Percentiles rank a stretch among this genome's conserved stretches.
Evolutionary conservation across 805 yeast genomes (phyloP).

Genomic region (Kregervanrija fluxuum): DNA sequence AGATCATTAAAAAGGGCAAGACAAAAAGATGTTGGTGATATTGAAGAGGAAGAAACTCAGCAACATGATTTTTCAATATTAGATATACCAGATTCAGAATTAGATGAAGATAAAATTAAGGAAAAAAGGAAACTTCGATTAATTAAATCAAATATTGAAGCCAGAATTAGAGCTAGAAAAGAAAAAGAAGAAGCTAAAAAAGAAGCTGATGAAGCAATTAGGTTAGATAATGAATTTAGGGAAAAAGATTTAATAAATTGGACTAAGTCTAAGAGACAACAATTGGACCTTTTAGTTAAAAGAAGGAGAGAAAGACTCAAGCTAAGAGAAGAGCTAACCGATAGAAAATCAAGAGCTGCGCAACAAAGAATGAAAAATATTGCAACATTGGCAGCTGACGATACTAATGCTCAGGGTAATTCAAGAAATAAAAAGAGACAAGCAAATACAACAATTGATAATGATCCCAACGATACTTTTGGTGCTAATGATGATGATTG

Average conservation of each 20-base stretch:
- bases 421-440: conserved; percentile 34
- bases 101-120: conserved; percentile 70
- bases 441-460: conserved; percentile 65
- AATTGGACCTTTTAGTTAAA: conserved; percentile 52
- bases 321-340: conserved; percentile 69
- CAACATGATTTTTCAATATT: conserved; percentile 65
- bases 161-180: conserved; percentile 72
- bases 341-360: conserved; percentile 85
- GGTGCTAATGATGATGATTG: conserved; percentile 96
- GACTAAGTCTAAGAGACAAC: conserved; percentile 63
- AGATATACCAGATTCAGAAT: conserved; percentile 77
- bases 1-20: conserved; percentile 62
- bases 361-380: conserved; percentile 89
- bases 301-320: conserved; percentile 60
- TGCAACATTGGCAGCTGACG: conserved; percentile 77
- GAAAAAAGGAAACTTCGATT: conserved; percentile 83
- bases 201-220: conserved; percentile 50
- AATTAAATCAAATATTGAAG: conserved; percentile 81
- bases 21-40: conserved; percentile 56
- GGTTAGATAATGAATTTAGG: conserved; percentile 74
- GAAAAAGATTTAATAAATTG: conserved; percentile 66
- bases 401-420: conserved; percentile 13
- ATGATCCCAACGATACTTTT: conserved; percentile 88
- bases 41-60: conserved; percentile 29
- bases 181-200: conserved; percentile 65